Conservation (phyloP, 495 filamentous ascomycete species). For the Penicillium bialowiezense region DNA sequence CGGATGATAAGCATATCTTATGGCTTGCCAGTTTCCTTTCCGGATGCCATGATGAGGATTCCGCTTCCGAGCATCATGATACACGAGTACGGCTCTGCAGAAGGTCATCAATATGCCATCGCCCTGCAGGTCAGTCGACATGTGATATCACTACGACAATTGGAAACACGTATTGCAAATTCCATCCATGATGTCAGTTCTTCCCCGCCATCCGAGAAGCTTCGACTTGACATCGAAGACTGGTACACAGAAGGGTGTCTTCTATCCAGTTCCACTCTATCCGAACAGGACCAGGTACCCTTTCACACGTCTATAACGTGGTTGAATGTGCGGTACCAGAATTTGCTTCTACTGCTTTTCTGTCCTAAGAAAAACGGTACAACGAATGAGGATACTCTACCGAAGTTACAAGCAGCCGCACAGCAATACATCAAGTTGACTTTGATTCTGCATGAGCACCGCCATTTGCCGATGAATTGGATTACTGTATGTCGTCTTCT, state of each 20-base stretch:
- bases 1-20: constrained; percentile 26
- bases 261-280: constrained; percentile 16
- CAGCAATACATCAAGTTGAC: constrained; percentile 27
- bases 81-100: constrained; percentile 23
- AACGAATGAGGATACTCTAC: constrained; percentile 7
- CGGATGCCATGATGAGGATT: constrained; percentile 19
- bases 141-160: constrained; percentile 25
- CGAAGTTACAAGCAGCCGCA: constrained; percentile 20
- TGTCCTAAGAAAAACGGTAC: constrained; percentile 9
- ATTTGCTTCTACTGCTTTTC: constrained; percentile 21
- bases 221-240: constrained; percentile 22
- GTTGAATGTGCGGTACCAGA: constrained; percentile 27
- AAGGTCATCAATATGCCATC: constrained; percentile 19
- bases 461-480: constrained; percentile 27
- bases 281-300: constrained; percentile 21
- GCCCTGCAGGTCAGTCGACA: constrained; percentile 27
- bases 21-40: constrained; percentile 20
- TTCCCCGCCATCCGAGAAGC: constrained; percentile 2
- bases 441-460: constrained; percentile 22
- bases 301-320: constrained; percentile 29
- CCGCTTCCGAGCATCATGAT: constrained; percentile 28
- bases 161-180: constrained; percentile 24
- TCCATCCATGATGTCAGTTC: constrained; percentile 4
- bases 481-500: constrained; percentile 23
- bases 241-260: constrained; percentile 28